Evolutionary conservation across 2,329 filamentous ascomycete species (phyloP), one percentile per base, ranked within the genome.

Genomic region (Metarhizium humberi): DNA sequence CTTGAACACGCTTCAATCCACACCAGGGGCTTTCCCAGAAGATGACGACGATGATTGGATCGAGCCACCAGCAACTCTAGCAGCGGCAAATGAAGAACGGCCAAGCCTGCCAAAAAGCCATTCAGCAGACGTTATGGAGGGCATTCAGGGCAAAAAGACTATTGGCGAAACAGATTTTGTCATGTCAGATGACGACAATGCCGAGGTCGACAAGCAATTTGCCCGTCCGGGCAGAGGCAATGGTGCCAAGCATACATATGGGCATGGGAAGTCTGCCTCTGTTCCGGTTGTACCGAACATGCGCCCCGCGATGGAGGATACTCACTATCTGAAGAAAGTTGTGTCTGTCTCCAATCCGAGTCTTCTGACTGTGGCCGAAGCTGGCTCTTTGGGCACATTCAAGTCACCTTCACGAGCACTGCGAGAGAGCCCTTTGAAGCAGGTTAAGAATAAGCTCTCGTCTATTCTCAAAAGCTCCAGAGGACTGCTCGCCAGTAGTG

Each of bases 391-490:
- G 16, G 62, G 78, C 68, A 73, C 80, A 59, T 68, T 73, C 3
- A 84, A 82, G 61, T 84, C 82, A 1, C 80, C 81, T 0, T 75
- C 78, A 5, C 73, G 81, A 54, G 73, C 67, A 51, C 76, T 81
- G 62, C 76, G 78, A 7, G 91, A 95, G 61, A 92, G 87, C 56
- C 90, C 90, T 5, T 71, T 96, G 57, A 96, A 92, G 70, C 90
- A 94, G 52, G 92, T 94, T 32, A 97, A 96, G 73, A 90, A 88
- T 65, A 95, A 91, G 67, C 77, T 97, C 50, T 95, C 92, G 50
- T 95, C 92, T 10, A 91, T 96, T 57, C 77, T 96, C 63, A 92
- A 91, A 71, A 88, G 86, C 55, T 94, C 92, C 4, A 92, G 88
- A 69, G 89, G 87, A 14, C 81, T 96, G 51, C 86, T 96, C 59